Evolutionary conservation across 768 basidiomycete species (phyloP), one percentile per base, ranked within the genome.

Genomic region (Serendipita vermifera): DNA sequence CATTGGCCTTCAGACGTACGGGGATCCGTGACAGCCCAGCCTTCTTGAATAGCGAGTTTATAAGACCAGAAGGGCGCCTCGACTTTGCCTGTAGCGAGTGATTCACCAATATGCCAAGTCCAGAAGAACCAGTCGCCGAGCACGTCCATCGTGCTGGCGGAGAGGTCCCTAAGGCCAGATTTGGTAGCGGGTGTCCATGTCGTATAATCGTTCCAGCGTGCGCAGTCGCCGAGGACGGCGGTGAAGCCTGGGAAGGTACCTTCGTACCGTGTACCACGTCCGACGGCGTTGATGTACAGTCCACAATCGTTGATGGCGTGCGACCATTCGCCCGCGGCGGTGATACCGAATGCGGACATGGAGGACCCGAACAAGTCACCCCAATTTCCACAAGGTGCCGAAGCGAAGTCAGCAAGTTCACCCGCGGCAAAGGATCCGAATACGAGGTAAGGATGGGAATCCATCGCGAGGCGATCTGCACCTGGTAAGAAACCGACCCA

Each of bases 401-500:
- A 11, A 14, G 41, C 54, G 20, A 55, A 59, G 38, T 17, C 33
- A 15, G 36, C 31, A n/a, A 55, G 54, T 20, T 38, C 29, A 3
- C 33, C 51, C 29, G 41, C 32, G 20, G 22, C n/a, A 3, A 40
- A 36, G 9, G 58, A 31, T 11, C 39, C 15, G 54, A 59, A 59
- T 26, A 55, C 51, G n/a, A 59, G 29, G 58, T 59, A 59, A 2
- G 58, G 58, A 41, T 59, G 58, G 5, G 24, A 17, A 55, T 59
- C 58, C 27, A 59, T 31, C 29, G 29, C 54, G 54, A 59, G 41
- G 22, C 58, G 54, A 36, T 59, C 58, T 9, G 58, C 39, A 6
- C 55, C 55, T n/a, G 80, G 75, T 57, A 93, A 70, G 72, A 83
- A 83, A 59, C 77, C 78, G 6, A 72, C 76, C 88, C 90, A 98